A percentile compares a stretch with the other conserved stretches of the same genome.
phyloP scores from a whole-genome alignment of 2,329 filamentous ascomycete species.

The Colletotrichum incanum region DNA sequence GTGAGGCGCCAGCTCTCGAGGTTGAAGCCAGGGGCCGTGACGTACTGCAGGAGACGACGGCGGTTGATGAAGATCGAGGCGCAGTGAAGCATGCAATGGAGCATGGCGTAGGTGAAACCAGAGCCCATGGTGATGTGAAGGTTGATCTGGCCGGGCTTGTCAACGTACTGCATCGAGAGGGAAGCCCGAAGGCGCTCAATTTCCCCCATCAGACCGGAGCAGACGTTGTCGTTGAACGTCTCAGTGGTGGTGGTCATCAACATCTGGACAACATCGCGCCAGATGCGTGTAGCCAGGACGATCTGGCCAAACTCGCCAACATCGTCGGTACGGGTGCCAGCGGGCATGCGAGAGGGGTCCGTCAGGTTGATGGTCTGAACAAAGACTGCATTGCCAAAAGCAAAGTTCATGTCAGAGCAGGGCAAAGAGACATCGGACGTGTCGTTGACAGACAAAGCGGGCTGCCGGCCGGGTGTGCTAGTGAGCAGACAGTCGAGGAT shows the following conservation, averaged over 20 bases:
- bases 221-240: constrained; percentile 70
- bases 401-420: constrained; percentile 74
- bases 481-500: constrained; percentile 75
- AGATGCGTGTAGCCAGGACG: constrained; percentile 72
- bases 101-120: constrained; percentile 74
- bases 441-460: constrained; percentile 69
- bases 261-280: constrained; percentile 75
- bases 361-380: constrained; percentile 70
- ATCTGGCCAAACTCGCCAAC: constrained; percentile 76
- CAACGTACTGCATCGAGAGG: constrained; percentile 72
- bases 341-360: constrained; percentile 55
- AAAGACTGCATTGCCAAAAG: constrained; percentile 72
- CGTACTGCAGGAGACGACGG: constrained; percentile 71
- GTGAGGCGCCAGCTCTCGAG: constrained; percentile 68
- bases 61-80: constrained; percentile 74
- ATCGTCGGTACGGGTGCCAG: constrained; percentile 61
- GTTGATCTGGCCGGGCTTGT: constrained; percentile 74
- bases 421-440: constrained; percentile 70
- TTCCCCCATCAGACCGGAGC: constrained; percentile 65
- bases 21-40: constrained; percentile 67
- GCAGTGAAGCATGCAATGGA: constrained; percentile 74
- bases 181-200: constrained; percentile 70
- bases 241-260: constrained; percentile 68
- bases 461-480: constrained; percentile 73
- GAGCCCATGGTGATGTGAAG: constrained; percentile 77